Base-by-base conservation (phyloP, 2,329 filamentous ascomycete species). In the Calonectria ilicicola region DNA sequence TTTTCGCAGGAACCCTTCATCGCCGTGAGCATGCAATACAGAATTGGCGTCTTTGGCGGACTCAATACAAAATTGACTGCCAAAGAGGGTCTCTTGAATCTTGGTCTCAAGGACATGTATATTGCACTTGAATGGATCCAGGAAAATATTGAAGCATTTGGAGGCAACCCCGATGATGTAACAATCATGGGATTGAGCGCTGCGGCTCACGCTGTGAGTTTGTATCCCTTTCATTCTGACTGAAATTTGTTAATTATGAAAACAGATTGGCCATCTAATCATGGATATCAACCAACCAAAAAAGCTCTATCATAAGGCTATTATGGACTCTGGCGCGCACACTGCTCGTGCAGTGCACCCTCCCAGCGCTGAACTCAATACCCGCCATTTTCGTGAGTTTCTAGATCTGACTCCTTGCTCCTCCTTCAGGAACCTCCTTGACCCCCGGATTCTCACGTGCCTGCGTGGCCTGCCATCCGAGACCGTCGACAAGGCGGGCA, bases 1-100 rank as follows among this genome's bases (percentile, higher is more conserved):
- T 89, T 86, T 75, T 82, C 83, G 0, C 77, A 81, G 29, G 80
- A 86, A 63, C 86, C 87, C 0, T 86, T 89, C 66, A 86, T 90
- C 47, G 88, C 82, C 19, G 85, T 88, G 6, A 85, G 83, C 75
- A 85, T 89, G 78, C 85, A 86, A 75, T 82, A 82, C 27, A 80
- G 89, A n/a, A 85, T 91, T 64, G 86, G 87, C 12, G 88, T 88
- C 4, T 87, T 92, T 80, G 91, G 91, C 0, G 91, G 92, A 74
- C 77, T 93, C 10, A 87, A 88, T 14, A 90, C 86, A 9, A 80
- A 82, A 35, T 80, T 91, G 62, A 86, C 88, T 42, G 82, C 85
- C 14, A 86, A 88, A 27, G 87, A 88, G 65, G 90, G 88, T 0
- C 72, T 87, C 1, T 83, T 91, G 21, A 92, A 92, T 73, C 82